Conservation (phyloP, 2,329 filamentous ascomycete genomes). For the Oidium heveae region DNA sequence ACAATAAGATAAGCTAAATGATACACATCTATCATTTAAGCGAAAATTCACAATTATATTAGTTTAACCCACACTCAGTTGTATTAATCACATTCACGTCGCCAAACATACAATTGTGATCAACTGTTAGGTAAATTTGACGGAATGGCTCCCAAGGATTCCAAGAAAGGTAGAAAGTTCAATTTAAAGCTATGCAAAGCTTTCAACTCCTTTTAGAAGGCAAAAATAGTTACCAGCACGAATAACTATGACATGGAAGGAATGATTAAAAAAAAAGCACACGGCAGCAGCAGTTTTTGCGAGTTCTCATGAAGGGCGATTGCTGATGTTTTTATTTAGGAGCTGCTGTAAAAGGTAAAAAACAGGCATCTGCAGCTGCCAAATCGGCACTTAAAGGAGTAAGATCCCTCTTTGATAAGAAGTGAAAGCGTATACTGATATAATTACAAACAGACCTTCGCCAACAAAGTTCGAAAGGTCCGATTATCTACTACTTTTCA, state of each 20-base stretch:
- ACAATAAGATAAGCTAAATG: too few species aligned
- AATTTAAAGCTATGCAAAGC: slow-evolving; percentile 3
- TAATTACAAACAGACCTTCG: slow-evolving; percentile 27
- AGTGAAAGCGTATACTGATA: background rate
- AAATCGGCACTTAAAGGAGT: slow-evolving; percentile 93
- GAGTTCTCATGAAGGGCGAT: slow-evolving; percentile 43
- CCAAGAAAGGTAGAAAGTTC: slow-evolving; percentile 15
- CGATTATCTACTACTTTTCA: slow-evolving; percentile 88
- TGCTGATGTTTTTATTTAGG: slow-evolving; percentile 41
- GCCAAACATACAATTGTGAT: too few species aligned
- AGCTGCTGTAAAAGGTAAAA: slow-evolving; percentile 32
- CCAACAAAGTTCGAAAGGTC: slow-evolving; percentile 82
- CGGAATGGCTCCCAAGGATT: slow-evolving; percentile 14
- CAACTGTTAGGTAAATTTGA: slow-evolving; percentile 3
- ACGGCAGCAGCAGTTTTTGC: slow-evolving; percentile 51
- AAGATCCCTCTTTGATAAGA: slow-evolving; percentile 24
- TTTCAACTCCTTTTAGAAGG: background rate
- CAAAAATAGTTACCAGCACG: background rate
- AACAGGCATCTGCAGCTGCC: slow-evolving; percentile 81
- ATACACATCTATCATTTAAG: too few species aligned
- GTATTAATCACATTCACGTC: too few species aligned
- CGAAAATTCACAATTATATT: too few species aligned
- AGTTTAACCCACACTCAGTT: too few species aligned
- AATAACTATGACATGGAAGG: background rate
- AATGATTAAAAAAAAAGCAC: slow-evolving; percentile 9